A percentile compares a stretch with the other conserved stretches of the same genome.
These are phyloP conservation scores for Candida neerlandica DNA, from an alignment of 1,139 yeast species.

Conservation along the genomic window DNA sequence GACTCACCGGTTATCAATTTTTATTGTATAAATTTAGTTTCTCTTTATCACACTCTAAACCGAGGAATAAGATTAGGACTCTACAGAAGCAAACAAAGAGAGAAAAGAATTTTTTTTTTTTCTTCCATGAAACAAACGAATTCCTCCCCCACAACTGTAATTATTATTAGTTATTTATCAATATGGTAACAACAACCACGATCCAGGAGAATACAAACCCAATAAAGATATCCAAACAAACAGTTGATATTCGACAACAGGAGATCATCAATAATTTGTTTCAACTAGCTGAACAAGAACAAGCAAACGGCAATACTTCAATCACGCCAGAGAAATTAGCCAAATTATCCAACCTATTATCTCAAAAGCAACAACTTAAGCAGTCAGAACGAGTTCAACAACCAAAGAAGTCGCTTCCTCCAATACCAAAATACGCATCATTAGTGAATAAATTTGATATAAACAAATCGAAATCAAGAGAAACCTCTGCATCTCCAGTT, in stretches of 20 bases:
- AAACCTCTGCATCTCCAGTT: background rate
- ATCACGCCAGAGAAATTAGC: conserved; percentile 37
- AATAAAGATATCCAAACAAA: conserved; percentile 4
- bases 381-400: background rate
- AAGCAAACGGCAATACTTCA: conserved; percentile 34
- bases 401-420: conserved; percentile 22
- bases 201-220: conserved; percentile 1
- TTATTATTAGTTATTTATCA: background rate
- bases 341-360: conserved; percentile 26
- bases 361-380: conserved; percentile 14
- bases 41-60: background rate
- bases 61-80: background rate
- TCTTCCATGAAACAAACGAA: background rate
- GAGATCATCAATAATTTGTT: conserved; percentile 31
- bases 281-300: conserved; percentile 35
- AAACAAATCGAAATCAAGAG: conserved; percentile 8
- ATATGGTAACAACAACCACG: conserved; percentile 9
- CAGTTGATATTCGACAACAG: conserved; percentile 19
- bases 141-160: conserved; percentile 7
- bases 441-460: conserved; percentile 27
- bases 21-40: background rate
- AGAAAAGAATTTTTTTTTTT: background rate
- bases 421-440: conserved; percentile 27
- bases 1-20: background rate
- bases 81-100: background rate